These are phyloP conservation scores for Candida insectalens DNA, from an alignment of 805 yeast species.

Conservation along the genomic window DNA sequence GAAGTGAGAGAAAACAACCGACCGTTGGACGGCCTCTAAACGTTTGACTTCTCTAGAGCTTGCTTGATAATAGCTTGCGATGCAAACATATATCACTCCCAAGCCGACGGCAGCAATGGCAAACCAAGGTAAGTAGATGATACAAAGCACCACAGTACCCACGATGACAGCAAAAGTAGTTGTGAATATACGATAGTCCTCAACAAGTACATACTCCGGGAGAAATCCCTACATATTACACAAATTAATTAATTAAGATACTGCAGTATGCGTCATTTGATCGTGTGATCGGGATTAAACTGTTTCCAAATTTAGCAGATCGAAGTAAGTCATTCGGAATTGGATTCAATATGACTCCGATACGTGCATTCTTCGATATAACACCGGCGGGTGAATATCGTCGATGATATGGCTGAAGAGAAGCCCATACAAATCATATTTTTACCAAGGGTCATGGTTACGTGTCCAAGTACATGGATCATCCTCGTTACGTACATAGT, in stretches of 20 bases:
- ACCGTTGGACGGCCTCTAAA: slow-evolving; percentile 62
- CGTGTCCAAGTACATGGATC: too few relatives aligned
- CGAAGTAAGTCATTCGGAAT: too few relatives aligned
- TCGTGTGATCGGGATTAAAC: too few relatives aligned
- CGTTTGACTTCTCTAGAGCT: slow-evolving; percentile 70
- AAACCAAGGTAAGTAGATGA: slow-evolving; percentile 67
- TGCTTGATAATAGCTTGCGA: slow-evolving; percentile 55
- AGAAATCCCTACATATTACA: too few relatives aligned
- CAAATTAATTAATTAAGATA: slow-evolving; percentile 72
- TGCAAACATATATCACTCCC: slow-evolving; percentile 30
- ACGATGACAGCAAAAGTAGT: slow-evolving; percentile 42
- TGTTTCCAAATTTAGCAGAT: too few relatives aligned
- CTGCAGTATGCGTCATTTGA: slow-evolving; percentile 73
- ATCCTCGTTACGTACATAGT: too few relatives aligned
- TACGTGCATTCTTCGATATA: too few relatives aligned
- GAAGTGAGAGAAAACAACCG: slow-evolving; percentile 61
- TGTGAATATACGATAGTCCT: slow-evolving; percentile 53
- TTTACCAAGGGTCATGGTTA: too few relatives aligned
- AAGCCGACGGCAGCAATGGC: slow-evolving; percentile 59
- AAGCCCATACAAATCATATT: too few relatives aligned
- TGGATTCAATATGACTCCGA: too few relatives aligned
- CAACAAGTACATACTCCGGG: slow-evolving; percentile 67
- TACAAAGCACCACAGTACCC: slow-evolving; percentile 58
- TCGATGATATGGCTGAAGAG: too few relatives aligned
- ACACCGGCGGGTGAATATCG: too few relatives aligned